Evolutionary conservation across 192 early-diverging fungal genomes (phyloP).

Genomic region (Chytriomyces confervae): DNA sequence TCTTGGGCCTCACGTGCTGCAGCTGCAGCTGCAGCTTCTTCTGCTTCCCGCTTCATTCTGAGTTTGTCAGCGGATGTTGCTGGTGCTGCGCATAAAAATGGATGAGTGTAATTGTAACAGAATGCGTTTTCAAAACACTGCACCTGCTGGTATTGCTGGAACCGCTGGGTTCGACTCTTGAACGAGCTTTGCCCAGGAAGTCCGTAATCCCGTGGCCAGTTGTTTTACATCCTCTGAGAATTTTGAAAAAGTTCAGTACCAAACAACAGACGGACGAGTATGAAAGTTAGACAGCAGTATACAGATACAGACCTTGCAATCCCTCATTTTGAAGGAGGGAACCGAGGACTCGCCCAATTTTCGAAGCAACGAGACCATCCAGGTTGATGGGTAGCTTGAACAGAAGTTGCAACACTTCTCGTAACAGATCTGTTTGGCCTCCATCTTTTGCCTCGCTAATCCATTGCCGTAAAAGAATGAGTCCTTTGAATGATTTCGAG

Average conservation of each 20-base stretch:
- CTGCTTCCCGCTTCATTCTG: constrained; percentile 1
- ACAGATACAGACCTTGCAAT: neutral
- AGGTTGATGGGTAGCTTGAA: constrained; percentile 14
- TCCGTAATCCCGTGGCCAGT: neutral
- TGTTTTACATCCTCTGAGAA: neutral
- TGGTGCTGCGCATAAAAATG: neutral
- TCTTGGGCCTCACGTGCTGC: neutral
- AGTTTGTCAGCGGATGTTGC: constrained; percentile 3
- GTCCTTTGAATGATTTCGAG: constrained; percentile 14
- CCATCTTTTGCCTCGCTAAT: constrained; percentile 6
- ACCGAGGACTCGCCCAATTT: constrained; percentile 6
- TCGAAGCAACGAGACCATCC: constrained; percentile 9
- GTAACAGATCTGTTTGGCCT: neutral
- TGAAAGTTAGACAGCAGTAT: neutral
- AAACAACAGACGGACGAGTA: no score
- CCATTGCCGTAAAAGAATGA: constrained; percentile 26
- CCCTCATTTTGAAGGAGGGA: neutral
- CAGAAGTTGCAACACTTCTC: constrained; percentile 11
- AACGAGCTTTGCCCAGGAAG: neutral
- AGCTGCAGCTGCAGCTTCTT: constrained; percentile 16
- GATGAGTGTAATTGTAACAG: no score
- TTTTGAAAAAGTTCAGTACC: no score
- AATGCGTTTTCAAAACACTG: no score
- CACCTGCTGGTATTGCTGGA: neutral
- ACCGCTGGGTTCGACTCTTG: neutral